Evolutionary conservation across 441 rosid species (phyloP).

Genomic region (Corymbia calophylla): DNA sequence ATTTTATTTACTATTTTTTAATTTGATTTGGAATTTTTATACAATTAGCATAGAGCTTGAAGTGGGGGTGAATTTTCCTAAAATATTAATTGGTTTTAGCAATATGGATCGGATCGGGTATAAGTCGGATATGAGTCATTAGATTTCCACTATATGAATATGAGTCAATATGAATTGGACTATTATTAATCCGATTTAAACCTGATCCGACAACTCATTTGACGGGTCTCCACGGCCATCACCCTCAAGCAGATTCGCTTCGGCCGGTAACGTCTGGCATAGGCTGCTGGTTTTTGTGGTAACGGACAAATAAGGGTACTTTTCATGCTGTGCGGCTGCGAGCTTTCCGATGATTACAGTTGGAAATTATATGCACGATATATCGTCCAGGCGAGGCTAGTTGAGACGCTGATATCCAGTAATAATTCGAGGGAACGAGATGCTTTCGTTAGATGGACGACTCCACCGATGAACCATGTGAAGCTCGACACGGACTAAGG

Average conservation of each 20-base stretch:
- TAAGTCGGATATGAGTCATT: no score
- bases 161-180: no score
- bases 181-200: no score
- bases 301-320: not conserved
- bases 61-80: no score
- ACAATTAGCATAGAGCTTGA: no score
- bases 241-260: not conserved
- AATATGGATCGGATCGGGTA: no score
- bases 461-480: not conserved
- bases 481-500: not conserved
- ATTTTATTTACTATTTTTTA: no score
- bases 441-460: not conserved
- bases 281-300: not conserved
- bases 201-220: no score
- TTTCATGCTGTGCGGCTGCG: not conserved
- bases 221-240: not conserved
- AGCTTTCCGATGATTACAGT: not conserved
- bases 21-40: no score
- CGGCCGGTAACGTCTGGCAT: not conserved
- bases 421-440: not conserved
- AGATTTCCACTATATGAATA: no score
- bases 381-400: not conserved
- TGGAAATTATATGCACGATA: no score
- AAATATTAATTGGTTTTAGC: no score
- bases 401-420: not conserved